Evolutionary conservation across 1,284 basidiomycete species (phyloP).

Genomic region (Ceratobasidium theobromae): DNA sequence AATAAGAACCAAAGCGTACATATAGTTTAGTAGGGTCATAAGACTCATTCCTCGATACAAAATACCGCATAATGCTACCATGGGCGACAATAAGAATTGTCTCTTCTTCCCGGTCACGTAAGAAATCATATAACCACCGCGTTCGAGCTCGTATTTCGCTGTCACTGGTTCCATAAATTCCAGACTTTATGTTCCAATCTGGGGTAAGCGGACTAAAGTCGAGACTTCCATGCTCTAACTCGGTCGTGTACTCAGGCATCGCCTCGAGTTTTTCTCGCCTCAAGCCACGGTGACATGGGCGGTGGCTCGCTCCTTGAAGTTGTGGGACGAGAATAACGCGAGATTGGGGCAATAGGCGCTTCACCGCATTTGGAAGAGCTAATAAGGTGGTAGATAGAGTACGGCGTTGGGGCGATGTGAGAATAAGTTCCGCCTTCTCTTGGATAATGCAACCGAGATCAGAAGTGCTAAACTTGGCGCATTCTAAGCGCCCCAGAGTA

Average conservation of each 20-base stretch:
- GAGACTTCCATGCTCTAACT: not conserved
- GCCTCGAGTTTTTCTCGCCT: slow-evolving; percentile 14
- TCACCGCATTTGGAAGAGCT: slow-evolving; percentile 14
- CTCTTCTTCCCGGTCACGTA: slow-evolving; percentile 7
- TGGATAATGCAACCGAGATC: not conserved
- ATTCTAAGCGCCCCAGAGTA: slow-evolving; percentile 9
- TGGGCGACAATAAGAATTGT: slow-evolving; percentile 13
- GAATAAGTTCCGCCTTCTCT: slow-evolving; percentile 4
- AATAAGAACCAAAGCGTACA: no score
- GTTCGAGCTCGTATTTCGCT: slow-evolving; percentile 10
- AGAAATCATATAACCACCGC: slow-evolving; percentile 3
- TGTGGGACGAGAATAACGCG: slow-evolving; percentile 21
- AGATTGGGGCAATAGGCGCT: not conserved
- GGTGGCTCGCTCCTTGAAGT: slow-evolving; percentile 16
- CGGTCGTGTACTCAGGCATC: slow-evolving; percentile 16
- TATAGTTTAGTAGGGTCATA: slow-evolving; percentile 13
- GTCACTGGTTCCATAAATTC: slow-evolving; percentile 1
- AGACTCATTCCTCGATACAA: slow-evolving; percentile 14
- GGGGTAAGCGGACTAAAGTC: slow-evolving; percentile 18
- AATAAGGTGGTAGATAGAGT: slow-evolving; percentile 16
- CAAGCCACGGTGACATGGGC: slow-evolving; percentile 19
- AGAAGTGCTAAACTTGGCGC: not conserved
- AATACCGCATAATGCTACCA: slow-evolving; percentile 11
- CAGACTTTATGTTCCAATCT: slow-evolving; percentile 29
- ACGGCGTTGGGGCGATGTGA: slow-evolving; percentile 16